Evolutionary conservation across 345 rosid genomes (phyloP), one percentile per base, ranked within the genome.

Genomic region (Citrus reticulata): DNA sequence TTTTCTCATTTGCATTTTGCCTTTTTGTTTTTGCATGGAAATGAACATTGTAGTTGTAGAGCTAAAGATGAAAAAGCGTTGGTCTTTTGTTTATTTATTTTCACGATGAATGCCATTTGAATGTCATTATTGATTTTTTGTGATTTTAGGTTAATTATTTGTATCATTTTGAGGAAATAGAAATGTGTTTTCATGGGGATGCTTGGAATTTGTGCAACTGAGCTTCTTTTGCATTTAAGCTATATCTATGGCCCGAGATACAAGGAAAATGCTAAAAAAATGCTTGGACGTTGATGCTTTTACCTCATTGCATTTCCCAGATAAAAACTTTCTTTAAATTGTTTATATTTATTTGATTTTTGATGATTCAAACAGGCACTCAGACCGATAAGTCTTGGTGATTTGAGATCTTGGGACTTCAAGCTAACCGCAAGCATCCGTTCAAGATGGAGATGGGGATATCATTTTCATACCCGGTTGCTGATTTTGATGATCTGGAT

Each of bases 401-500:
- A 40, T 51, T 46, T 74, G 75, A 58, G 78, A 80, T 69, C 76
- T 78, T 73, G 71, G 49, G 32, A 24, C 20, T 61, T 74, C 55
- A 59, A 77, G 59, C 51, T 46, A 51, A 46, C 51, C 17, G 51
- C 39, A 29, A 72, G 64, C 32, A 61, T 11, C 69, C 14, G 1
- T 61, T 63, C 40, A 77, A 76, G n/a, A 58, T 32, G 35, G 49
- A 70, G 9, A 85, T 83, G 91, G 88, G 81, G 61, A 46, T 81
- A 37, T n/a, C 80, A 4, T 68, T 85, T 78, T 73, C 82, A 42
- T 77, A 82, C 66, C 78, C 86, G n/a, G 59, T 79, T 40, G 73
- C 74, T 46, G 81, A 78, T 76, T 76, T 80, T 63, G 73, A 83
- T 68, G 86, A 80, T 69, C 57, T 83, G 66, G 81, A 80, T 5